Evolutionary conservation across 73 alveolate species (phyloP), one percentile per base, ranked within the genome.

Genomic region (Breviolum minutum): DNA sequence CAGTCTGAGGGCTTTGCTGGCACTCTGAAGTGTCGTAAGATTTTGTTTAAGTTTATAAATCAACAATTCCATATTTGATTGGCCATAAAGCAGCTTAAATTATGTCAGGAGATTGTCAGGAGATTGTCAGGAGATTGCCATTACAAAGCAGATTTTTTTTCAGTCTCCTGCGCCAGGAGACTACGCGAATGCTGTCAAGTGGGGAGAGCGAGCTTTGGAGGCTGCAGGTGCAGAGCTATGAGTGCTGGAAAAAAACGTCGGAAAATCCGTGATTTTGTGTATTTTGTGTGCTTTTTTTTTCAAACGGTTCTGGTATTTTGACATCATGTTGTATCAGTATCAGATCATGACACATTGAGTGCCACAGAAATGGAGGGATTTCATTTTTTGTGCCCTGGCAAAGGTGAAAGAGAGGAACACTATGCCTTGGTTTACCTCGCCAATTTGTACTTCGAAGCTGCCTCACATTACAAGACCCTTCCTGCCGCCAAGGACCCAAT

Each of bases 381-480:
- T 0, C 3, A 40, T 40, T 40, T 0, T 40, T 40, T 3, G 54
- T 40, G 5, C 54, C 54, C 0, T 40, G 54, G 54, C 54, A 40
- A 40, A 80, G 88, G 88, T 80, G 88, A 80, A 26, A 83, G 62
- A 74, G 92, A 86, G 70, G 94, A 86, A 63, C 94, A 86, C 30
- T 86, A 63, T 40, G 94, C 94, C 63, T 63, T 16, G 54, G 94
- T 86, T 16, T 86, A 63, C 79, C n/a, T 86, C 80, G 94, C 76
- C 17, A 86, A 86, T 63, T 63, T 86, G 81, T 86, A 27, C 80
- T 63, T 17, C 63, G 94, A 63, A 6, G 94, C 94, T 63, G 77
- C 92, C 92, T 26, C 74, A 6, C 32, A 48, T 19, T 54, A 83
- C 60, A 83, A 61, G 92, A 80, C 88, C 16, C 88, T 69, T 13